These are phyloP conservation scores for Debaryomyces hansenii DNA, from an alignment of 805 yeast genomes.

Conservation along the genomic window DNA sequence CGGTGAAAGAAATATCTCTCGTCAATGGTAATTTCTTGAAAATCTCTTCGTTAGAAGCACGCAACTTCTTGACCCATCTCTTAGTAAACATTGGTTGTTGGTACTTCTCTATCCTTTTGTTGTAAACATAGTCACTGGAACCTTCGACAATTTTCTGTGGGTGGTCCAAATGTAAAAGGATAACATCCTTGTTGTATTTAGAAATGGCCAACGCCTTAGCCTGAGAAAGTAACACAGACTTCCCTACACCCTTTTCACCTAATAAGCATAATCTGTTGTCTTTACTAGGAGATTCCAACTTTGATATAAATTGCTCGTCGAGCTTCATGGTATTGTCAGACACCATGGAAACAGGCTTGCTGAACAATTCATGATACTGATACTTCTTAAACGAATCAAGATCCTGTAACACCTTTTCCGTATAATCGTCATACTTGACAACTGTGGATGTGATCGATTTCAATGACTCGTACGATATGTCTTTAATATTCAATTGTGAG, in stretches of 20 bases:
- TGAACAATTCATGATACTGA: constrained; percentile 68
- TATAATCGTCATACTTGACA: constrained; percentile 38
- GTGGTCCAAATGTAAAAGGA: constrained; percentile 64
- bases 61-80: constrained; percentile 52
- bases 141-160: constrained; percentile 70
- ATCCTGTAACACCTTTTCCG: constrained; percentile 44
- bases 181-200: constrained; percentile 30
- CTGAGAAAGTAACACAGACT: constrained; percentile 71
- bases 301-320: constrained; percentile 38
- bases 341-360: constrained; percentile 58
- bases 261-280: constrained; percentile 54
- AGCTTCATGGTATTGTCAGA: constrained; percentile 48
- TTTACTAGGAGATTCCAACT: constrained; percentile 26
- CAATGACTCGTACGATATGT: constrained; percentile 10
- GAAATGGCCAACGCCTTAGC: constrained; percentile 54
- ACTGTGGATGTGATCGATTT: constrained; percentile 14
- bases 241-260: constrained; percentile 80
- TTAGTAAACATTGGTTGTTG: constrained; percentile 80
- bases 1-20: constrained; percentile 29
- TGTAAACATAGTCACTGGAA: constrained; percentile 62
- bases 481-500: constrained; percentile 11
- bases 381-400: constrained; percentile 66
- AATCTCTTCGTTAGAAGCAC: constrained; percentile 33
- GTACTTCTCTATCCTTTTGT: constrained; percentile 47
- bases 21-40: constrained; percentile 36